Base-by-base conservation (phyloP, 2,329 filamentous ascomycete species). In the Aspergillus alliaceus region DNA sequence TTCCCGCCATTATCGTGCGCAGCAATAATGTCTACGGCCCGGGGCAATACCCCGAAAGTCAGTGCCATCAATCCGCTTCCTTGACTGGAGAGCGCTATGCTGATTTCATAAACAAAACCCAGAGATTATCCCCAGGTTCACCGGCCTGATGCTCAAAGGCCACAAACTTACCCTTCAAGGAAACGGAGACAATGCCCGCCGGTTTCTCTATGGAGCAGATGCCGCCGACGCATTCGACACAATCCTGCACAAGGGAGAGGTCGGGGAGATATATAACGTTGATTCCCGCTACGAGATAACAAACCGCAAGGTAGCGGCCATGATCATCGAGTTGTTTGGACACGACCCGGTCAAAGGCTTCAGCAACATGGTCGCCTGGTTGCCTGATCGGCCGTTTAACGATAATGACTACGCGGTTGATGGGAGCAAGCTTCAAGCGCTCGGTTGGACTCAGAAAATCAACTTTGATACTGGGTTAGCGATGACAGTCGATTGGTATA, bases 21-120 rank as follows among this genome's bases (percentile, higher is more conserved):
- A 89, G 89, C 71, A 93, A 93, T 78, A 93, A 93, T 67, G 89
- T 93, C 31, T 93, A 92, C 67, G 90, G 90, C 0, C 90, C 90
- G 25, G 89, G 92, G 70, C 90, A 93, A 71, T 92, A 88, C 70
- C 90, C 89, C 0, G 90, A 92, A 89, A 92, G 90, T 92, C n/a
- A n/a, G n/a, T n/a, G n/a, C n/a, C n/a, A n/a, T n/a, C n/a, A n/a
- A n/a, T n/a, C n/a, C n/a, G n/a, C n/a, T n/a, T n/a, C n/a, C n/a
- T n/a, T n/a, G n/a, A n/a, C n/a, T n/a, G n/a, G n/a, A n/a, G n/a
- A n/a, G n/a, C n/a, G n/a, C n/a, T n/a, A n/a, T n/a, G n/a, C n/a
- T n/a, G n/a, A n/a, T n/a, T n/a, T n/a, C n/a, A n/a, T n/a, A n/a
- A n/a, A n/a, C n/a, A n/a, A n/a, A n/a, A n/a, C n/a, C n/a, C n/a